Evolutionary conservation across 192 early-diverging fungal species (phyloP).

Genomic region (Funneliformis geosporum): DNA sequence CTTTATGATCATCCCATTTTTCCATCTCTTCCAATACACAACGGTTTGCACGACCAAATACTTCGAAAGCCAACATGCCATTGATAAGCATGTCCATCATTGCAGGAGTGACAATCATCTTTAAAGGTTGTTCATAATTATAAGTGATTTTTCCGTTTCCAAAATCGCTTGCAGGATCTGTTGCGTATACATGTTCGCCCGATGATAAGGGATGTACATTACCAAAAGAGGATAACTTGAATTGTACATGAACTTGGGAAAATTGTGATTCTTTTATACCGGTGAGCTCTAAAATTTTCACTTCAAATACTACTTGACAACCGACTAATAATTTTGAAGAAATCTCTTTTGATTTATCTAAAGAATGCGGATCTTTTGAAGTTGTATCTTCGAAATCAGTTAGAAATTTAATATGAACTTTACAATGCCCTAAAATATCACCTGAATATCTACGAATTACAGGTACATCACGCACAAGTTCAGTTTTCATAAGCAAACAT

Average conservation of each 20-base stretch:
- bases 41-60: constrained; percentile 49
- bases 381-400: constrained; percentile 32
- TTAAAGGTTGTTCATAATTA: constrained; percentile 53
- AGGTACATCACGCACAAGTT: constrained; percentile 46
- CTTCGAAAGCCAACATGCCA: constrained; percentile 50
- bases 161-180: constrained; percentile 59
- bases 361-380: constrained; percentile 17
- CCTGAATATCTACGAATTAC: constrained; percentile 52
- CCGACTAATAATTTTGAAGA: constrained; percentile 45
- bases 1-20: constrained; percentile 54
- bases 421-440: constrained; percentile 40
- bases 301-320: constrained; percentile 60
- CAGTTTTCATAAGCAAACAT: constrained; percentile 46
- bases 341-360: constrained; percentile 25
- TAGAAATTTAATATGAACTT: constrained; percentile 47
- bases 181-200: constrained; percentile 58
- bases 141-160: constrained; percentile 51
- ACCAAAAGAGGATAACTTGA: constrained; percentile 65
- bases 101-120: constrained; percentile 42
- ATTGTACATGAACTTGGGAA: constrained; percentile 74
- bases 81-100: constrained; percentile 46
- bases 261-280: constrained; percentile 62
- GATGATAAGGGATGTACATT: constrained; percentile 41
- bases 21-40: constrained; percentile 46
- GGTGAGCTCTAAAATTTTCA: constrained; percentile 57